Conservation (phyloP, 1,139 yeast species). For the Nakaseomyces sp. region DNA sequence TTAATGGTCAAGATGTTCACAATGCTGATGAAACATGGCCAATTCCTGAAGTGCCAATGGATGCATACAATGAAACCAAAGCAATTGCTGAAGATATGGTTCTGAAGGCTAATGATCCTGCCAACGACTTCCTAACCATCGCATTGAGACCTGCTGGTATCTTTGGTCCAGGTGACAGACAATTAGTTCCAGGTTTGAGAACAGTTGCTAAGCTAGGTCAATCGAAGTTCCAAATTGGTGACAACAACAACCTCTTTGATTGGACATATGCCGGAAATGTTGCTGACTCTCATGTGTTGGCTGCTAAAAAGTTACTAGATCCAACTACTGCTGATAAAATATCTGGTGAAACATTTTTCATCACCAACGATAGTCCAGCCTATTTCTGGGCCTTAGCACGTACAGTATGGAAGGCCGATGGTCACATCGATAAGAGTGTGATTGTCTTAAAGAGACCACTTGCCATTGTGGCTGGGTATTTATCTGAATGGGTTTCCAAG, state of each 20-base stretch:
- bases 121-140: conserved; percentile 56
- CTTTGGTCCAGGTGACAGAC: conserved; percentile 98
- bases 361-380: conserved; percentile 90
- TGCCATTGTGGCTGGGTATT: conserved; percentile 72
- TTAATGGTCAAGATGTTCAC: conserved; percentile 81
- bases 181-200: conserved; percentile 86
- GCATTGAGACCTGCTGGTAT: conserved; percentile 96
- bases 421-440: conserved; percentile 61
- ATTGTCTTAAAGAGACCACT: conserved; percentile 63
- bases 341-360: conserved; percentile 80
- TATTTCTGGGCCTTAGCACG: conserved; percentile 97
- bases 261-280: conserved; percentile 99
- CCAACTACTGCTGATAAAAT: conserved; percentile 37
- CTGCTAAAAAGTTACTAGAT: conserved; percentile 64
- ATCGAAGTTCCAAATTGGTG: conserved; percentile 87
- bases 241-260: conserved; percentile 85
- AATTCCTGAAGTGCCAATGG: conserved; percentile 86
- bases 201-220: conserved; percentile 78
- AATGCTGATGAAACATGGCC: conserved; percentile 96
- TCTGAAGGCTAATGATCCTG: conserved; percentile 52
- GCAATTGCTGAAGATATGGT: conserved; percentile 85
- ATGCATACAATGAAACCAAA: conserved; percentile 91
- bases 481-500: conserved; percentile 65
- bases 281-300: conserved; percentile 91
- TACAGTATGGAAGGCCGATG: conserved; percentile 95